Base-by-base conservation (phyloP, 352 stramenopile genomes). In the Phytophthora capsici region DNA sequence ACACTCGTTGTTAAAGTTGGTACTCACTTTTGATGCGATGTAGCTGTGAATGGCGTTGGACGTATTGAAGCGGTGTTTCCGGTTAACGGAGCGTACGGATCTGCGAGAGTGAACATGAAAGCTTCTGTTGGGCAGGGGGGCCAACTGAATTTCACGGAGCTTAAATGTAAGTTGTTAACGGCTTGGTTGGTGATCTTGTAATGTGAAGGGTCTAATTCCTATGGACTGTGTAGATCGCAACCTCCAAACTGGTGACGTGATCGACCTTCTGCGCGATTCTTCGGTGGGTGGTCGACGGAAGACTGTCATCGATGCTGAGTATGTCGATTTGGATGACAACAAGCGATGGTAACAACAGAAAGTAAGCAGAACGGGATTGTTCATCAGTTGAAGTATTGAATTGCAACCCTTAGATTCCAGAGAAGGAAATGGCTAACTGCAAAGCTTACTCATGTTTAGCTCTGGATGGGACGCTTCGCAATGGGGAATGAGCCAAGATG, bases 401-500 rank as follows among this genome's bases (percentile, higher is more conserved):
- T 60, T 68, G 66, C 60, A 30, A 47, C 23, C 32, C 45, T 45
- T 56, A 57, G 36, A 43, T 17, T 68, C 37, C 12, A 59, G 53
- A 50, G 30, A 65, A 51, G 14, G 19, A 14, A 13, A 26, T 72
- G 48, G n/a, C 57, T 23, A 50, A 30, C 36, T 58, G 23, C 22
- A 10, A 28, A 25, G n/a, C 12, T 7, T 28, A 36, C 22, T 10
- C 19, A 32, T 38, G 25, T 23, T 61, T 75, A 89, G 51, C 75
- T 86, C 52, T 77, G 68, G 12, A 78, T 68, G 25, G 74, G 66
- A 9, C 66, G 77, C 69, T 82, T 84, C 2, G 82, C 80, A 43
- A 84, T 78, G n/a, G 87, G 80, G 63, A 88, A 95, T 41, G 87
- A 95, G 20, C 87, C 87, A 32, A 94, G 73, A 62, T 93, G 84